phyloP scores from a whole-genome alignment of 2,329 filamentous ascomycete genomes.

The Rhynchosporium graminicola region DNA sequence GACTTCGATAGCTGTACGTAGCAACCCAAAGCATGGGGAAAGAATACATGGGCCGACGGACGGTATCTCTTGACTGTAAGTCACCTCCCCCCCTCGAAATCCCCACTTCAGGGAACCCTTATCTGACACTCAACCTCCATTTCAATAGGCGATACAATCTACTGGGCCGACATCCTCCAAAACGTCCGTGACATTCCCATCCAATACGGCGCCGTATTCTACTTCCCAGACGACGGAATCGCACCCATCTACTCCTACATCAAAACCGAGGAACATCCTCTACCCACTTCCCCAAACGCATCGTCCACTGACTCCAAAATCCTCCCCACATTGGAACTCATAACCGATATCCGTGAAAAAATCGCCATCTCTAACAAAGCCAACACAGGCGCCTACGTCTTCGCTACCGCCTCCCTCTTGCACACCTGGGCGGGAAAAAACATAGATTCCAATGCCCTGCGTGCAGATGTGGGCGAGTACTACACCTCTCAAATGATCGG shows the following conservation, averaged over 20 bases:
- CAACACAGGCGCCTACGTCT: conserved; percentile 20
- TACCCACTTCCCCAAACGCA: neutral
- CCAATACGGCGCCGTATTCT: conserved; percentile 16
- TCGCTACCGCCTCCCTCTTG: conserved; percentile 4
- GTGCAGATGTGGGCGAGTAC: conserved; percentile 5
- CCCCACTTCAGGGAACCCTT: too few species aligned
- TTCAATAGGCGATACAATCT: conserved; percentile 37
- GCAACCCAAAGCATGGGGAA: conserved; percentile 39
- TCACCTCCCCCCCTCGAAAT: neutral
- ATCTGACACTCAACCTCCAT: too few species aligned
- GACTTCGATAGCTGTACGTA: conserved; percentile 34
- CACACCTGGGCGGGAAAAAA: conserved; percentile 13
- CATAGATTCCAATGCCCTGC: conserved; percentile 9
- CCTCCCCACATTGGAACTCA: conserved; percentile 12
- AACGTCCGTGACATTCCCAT: conserved; percentile 19
- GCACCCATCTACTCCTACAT: conserved; percentile 41
- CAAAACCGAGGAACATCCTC: conserved; percentile 33
- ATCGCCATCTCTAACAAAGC: conserved; percentile 37
- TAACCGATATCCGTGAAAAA: conserved; percentile 40
- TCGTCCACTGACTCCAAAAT: too few species aligned
- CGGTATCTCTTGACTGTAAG: conserved; percentile 39
- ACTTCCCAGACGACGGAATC: conserved; percentile 28
- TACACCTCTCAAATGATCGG: conserved; percentile 20
- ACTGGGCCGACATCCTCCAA: conserved; percentile 40
- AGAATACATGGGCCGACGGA: conserved; percentile 36